Evolutionary conservation across 1,284 basidiomycete species (phyloP), one percentile per base, ranked within the genome.

Genomic region (Sanghuangporus baumii): DNA sequence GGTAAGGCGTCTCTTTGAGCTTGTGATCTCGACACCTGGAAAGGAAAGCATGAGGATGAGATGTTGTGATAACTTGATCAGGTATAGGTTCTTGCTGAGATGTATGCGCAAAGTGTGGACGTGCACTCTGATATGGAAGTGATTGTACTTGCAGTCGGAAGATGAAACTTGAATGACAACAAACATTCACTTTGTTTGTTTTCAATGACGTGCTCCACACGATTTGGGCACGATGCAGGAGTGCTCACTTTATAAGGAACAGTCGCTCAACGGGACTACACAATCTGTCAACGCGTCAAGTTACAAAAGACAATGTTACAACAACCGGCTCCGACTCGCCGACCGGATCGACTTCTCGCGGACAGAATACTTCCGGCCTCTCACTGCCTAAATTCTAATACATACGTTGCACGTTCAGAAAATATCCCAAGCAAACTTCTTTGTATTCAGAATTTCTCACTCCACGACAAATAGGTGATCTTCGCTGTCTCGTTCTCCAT

Each of bases 1-100:
- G 89, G 89, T 34, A 86, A 81, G 68, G 82, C 85, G n/a, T 85
- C 86, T n/a, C 70, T 84, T 66, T 85, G 75, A 70, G 12, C 58
- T 36, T 57, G 16, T 1, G 6, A 41, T 41, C 2, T 11, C 40
- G 40, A 41, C 6, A 3, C 6, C 40, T 7, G 40, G 16, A 11
- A 46, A 16, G 7, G n/a, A n/a, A 46, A 7, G 43, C 5, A 31
- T 31, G 26, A 31, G 5, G 26, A 31, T 31, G 26, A 31, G 26
- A 31, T 31, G 26, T 31, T 31, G 26, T 31, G 26, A 5, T 3
- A 31, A 0, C 26, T 5, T 5, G 26, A 31, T 31, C 23, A 4
- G 26, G 26, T 31, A 31, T 31, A 5, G 3, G 2, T 31, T 5
- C 26, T 31, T 31, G 26, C 3, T 31, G 26, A 31, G 26, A 4